Base-by-base conservation (phyloP, 306 rosid species). In the Cucumis cinereus region DNA sequence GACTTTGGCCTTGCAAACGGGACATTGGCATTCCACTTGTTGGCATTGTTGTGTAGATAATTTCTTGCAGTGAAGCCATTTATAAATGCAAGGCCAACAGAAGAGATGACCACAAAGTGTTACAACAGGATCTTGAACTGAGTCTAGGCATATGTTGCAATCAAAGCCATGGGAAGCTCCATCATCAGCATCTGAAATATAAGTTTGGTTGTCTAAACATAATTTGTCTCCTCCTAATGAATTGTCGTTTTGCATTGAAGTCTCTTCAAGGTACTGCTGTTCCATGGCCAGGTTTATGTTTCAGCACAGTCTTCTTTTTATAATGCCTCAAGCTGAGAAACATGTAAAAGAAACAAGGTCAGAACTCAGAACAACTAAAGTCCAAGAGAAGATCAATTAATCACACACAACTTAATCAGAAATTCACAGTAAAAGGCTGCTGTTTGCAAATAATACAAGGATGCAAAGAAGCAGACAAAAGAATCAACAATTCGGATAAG, bases 81-180 rank as follows among this genome's bases (percentile, higher is more conserved):
- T 88, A 86, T 91, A 94, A 20, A 94, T 82, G 91, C 98, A 94
- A 35, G 97, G 93, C 98, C 98, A 94, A 90, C 98, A 94, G 78
- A 81, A 94, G 80, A 94, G 94, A 77, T 91, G 98, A 23, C 98
- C 98, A 64, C 98, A 94, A 17, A 91, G 96, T n/a, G 98, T 93
- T 50, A 91, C 92, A 64, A 94, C 98, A 1, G 98, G 98, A 58
- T 94, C 98, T 60, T 83, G 91, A 78, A 91, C 92, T 19, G 81
- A 17, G 13, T 90, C 97, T 19, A 94, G 81, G 77, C 98, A 94
- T 77, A 94, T 94, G 88, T 88, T 94, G 91, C 98, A 94, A 41
- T 94, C 97, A 53, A 94, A 94, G 33, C 82, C 87, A 60, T 82
- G 74, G 4, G 90, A 80, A 14, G 83, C 80, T 49, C 79, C 80